Evolutionary conservation across 2,329 filamentous ascomycete genomes (phyloP).

Genomic region (Fusarium secorum): DNA sequence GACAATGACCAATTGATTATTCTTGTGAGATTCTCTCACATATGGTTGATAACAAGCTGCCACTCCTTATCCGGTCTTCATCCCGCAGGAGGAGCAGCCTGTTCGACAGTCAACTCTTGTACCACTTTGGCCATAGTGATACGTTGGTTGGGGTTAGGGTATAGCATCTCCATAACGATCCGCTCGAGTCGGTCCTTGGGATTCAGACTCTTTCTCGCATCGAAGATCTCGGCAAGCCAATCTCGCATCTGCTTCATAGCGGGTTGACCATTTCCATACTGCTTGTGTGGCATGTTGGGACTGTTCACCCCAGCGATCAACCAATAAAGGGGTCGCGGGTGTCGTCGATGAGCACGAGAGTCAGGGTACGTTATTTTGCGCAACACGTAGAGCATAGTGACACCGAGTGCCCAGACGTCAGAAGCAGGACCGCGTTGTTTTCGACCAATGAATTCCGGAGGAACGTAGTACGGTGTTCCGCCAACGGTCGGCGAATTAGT

Average conservation of each 20-base stretch:
- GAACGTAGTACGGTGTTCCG: constrained; percentile 69
- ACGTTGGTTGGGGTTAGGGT: constrained; percentile 58
- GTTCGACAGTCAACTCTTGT: constrained; percentile 51
- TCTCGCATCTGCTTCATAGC: constrained; percentile 63
- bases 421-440: constrained; percentile 62
- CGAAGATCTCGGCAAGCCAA: constrained; percentile 63
- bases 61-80: constrained; percentile 6
- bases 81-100: constrained; percentile 14
- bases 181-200: constrained; percentile 58
- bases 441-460: constrained; percentile 66
- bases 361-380: constrained; percentile 65
- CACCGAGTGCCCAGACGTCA: constrained; percentile 67
- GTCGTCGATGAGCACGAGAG: constrained; percentile 55
- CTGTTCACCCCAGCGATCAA: constrained; percentile 64
- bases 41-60: constrained; percentile 5
- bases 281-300: constrained; percentile 43
- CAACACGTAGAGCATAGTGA: constrained; percentile 68
- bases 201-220: constrained; percentile 57
- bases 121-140: constrained; percentile 63
- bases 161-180: constrained; percentile 63
- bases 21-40: constrained; percentile 1
- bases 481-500: constrained; percentile 58
- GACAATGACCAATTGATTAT: neutral
- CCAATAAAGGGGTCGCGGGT: constrained; percentile 64
- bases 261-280: constrained; percentile 49